Conservation (phyloP, 129 eudicot genomes). For the Arctium minus region DNA sequence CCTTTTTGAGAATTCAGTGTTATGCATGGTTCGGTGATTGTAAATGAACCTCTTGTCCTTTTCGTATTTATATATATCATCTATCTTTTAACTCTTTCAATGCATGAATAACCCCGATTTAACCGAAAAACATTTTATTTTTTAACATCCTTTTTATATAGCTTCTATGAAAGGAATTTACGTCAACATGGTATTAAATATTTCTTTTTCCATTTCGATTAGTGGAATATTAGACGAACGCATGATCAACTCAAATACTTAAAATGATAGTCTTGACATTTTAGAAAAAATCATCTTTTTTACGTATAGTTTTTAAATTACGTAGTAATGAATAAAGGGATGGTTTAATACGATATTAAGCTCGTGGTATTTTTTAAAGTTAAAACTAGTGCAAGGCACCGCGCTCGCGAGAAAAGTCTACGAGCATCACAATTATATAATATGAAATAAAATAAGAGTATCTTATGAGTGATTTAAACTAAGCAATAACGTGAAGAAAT, state of each 20-base stretch:
- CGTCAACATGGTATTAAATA: background rate
- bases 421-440: too few relatives aligned
- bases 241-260: background rate
- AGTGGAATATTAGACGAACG: background rate
- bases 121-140: background rate
- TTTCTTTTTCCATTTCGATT: background rate
- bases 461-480: too few relatives aligned
- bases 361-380: background rate
- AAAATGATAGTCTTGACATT: background rate
- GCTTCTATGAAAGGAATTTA: background rate
- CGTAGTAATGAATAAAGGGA: background rate
- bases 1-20: too few relatives aligned
- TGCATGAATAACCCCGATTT: background rate
- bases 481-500: too few relatives aligned
- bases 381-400: too few relatives aligned
- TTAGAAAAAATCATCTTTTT: background rate
- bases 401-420: too few relatives aligned
- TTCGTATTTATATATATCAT: too few relatives aligned
- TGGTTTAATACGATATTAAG: background rate
- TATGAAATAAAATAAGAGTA: too few relatives aligned
- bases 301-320: background rate
- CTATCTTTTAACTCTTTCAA: too few relatives aligned
- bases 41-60: background rate
- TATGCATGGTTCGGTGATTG: too few relatives aligned
- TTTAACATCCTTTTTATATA: too few relatives aligned